Base-by-base conservation (phyloP, 2,329 filamentous ascomycete genomes). In the Colletotrichum orbiculare region DNA sequence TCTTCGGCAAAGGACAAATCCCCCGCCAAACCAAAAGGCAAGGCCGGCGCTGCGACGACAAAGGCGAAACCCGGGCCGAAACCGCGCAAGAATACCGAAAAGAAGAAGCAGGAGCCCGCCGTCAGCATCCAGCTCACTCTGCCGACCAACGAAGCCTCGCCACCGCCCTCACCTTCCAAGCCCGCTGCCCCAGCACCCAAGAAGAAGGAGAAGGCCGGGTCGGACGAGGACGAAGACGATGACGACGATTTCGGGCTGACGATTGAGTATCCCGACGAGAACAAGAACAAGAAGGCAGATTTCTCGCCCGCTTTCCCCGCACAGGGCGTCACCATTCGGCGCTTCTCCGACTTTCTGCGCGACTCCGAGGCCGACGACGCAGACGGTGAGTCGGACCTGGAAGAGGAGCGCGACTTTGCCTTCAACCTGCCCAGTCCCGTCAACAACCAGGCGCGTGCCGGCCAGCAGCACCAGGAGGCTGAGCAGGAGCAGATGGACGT, bases 221-320 rank as follows among this genome's bases (percentile, higher is more conserved):
- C 84, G 2, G 82, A 86, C 7, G 82, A 84, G 2, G 84, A 86
- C 0, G 82, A 85, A 8, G 84, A 85, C 4, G 82, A 84, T 11
- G 85, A 87, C 47, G 86, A 85, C 33, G 87, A 87, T 54, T 83
- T 84, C 50, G 83, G 83, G 34, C 78, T 89, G 39, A 82, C 84
- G 34, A 81, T 90, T 60, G 88, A 90, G 73, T 88, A 87, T 68
- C 87, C 87, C 0, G 85, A 81, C 38, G 81, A 81, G 25, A 60
- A 57, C 66, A 71, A 60, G 75, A 69, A 66, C 75, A 66, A 68
- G 68, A 45, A 72, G 38, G 72, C 77, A 15, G 79, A 83, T 71
- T 85, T 84, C 72, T 84, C 83, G 4, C 82, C 83, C 0, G 79
- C 82, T 0, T 82, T 86, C 71, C 79, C 82, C 15, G 70, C 77